Evolutionary conservation across 257 asterid species (phyloP).

Genomic region (Lantana camara): DNA sequence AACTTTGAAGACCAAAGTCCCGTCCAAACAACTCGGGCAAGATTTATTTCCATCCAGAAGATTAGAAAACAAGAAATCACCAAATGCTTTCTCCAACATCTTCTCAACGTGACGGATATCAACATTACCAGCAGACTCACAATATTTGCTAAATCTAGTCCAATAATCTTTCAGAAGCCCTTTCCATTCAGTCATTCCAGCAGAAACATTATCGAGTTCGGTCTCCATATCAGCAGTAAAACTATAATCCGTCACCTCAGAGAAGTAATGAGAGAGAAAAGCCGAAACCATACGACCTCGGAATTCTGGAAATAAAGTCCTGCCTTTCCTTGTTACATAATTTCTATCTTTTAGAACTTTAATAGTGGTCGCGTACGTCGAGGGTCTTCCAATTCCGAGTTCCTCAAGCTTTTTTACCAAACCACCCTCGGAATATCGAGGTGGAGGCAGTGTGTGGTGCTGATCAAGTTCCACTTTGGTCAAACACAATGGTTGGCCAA

Average conservation of each 20-base stretch:
- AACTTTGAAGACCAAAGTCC: conserved; percentile 83
- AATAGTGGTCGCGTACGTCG: conserved; percentile 90
- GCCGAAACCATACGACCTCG: conserved; percentile 99
- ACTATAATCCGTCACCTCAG: conserved; percentile 91
- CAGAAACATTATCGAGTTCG: no score
- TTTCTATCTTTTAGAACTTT: no score
- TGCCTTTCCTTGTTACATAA: conserved; percentile 55
- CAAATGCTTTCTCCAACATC: conserved; percentile 85
- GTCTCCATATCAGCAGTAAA: no score
- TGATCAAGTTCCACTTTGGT: conserved; percentile 59
- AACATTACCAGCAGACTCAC: conserved; percentile 58
- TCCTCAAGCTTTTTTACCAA: conserved; percentile 89
- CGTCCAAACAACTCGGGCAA: conserved; percentile 84
- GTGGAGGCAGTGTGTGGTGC: conserved; percentile 78
- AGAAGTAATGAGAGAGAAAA: conserved; percentile 76
- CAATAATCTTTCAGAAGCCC: no score
- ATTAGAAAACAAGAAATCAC: conserved; percentile 71
- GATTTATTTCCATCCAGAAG: conserved; percentile 65
- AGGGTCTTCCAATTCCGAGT: conserved; percentile 98
- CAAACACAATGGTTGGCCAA: conserved; percentile 55
- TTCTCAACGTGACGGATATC: conserved; percentile 92
- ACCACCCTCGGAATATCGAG: conserved; percentile 83
- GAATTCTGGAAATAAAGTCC: conserved; percentile 77
- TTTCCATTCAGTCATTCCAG: no score
- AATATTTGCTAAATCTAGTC: conserved; percentile 88